Evolutionary conservation across 2,329 filamentous ascomycete genomes (phyloP).

Genomic region (Fusarium sp.): DNA sequence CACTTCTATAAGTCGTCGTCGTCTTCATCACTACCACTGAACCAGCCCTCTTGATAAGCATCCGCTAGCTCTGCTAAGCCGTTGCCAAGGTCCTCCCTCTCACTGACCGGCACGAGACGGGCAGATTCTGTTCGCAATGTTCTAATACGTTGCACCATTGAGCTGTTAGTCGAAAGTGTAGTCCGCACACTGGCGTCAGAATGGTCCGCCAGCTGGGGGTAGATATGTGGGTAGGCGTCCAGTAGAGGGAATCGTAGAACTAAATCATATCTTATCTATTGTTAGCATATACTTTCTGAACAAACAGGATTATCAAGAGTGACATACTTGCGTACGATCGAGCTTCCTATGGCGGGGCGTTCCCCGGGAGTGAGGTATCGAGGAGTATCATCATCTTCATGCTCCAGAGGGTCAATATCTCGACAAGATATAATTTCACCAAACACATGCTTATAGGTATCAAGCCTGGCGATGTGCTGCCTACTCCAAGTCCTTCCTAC

Average conservation of each 20-base stretch:
- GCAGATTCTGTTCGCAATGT: constrained; percentile 72
- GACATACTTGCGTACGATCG: constrained; percentile 48
- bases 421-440: constrained; percentile 47
- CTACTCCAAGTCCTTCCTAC: constrained; percentile 38
- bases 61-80: constrained; percentile 85
- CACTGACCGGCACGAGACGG: constrained; percentile 76
- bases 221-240: constrained; percentile 86
- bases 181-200: constrained; percentile 59
- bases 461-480: constrained; percentile 14
- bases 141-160: constrained; percentile 77
- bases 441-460: constrained; percentile 46
- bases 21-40: constrained; percentile 77
- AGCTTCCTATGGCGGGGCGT: constrained; percentile 45
- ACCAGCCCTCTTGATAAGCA: constrained; percentile 90
- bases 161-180: constrained; percentile 78
- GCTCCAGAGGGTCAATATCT: constrained; percentile 19
- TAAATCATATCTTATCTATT: constrained; percentile 57
- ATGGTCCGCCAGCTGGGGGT: constrained; percentile 59
- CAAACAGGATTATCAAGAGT: neutral
- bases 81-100: constrained; percentile 86
- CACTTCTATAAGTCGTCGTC: constrained; percentile 65
- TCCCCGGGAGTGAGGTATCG: constrained; percentile 8
- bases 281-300: neutral
- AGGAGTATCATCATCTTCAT: constrained; percentile 11
- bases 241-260: constrained; percentile 78